phyloP scores from a whole-genome alignment of 768 basidiomycete species.

The Podaxis pistillaris region DNA sequence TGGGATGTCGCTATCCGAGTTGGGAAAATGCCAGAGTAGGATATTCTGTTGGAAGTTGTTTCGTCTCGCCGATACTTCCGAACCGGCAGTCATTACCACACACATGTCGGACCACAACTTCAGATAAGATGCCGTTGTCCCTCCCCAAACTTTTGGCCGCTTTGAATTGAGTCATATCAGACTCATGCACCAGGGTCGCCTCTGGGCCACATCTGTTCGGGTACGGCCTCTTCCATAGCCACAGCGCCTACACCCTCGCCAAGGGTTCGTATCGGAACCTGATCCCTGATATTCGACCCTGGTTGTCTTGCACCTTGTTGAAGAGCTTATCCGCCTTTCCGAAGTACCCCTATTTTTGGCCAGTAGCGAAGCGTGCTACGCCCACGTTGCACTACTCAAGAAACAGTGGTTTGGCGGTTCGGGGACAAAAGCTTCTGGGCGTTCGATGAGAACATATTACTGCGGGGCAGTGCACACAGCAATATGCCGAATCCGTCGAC shows the following conservation, averaged over 20 bases:
- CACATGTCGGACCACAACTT: background rate
- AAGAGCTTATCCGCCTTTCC: background rate
- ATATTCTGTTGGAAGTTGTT: background rate
- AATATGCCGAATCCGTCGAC: background rate
- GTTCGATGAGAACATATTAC: background rate
- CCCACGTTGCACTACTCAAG: background rate
- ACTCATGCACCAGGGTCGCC: constrained; percentile 11
- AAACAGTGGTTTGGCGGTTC: background rate
- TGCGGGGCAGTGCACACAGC: background rate
- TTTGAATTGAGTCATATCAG: background rate
- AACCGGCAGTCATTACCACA: background rate
- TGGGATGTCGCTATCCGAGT: background rate
- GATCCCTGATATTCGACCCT: background rate
- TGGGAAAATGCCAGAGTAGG: constrained; percentile 7
- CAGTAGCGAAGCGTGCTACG: background rate
- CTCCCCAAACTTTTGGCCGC: constrained; percentile 6
- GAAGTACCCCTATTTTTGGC: background rate
- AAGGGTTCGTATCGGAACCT: background rate
- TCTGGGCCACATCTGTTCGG: background rate
- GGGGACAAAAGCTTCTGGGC: background rate
- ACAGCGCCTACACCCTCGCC: background rate
- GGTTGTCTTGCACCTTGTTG: background rate
- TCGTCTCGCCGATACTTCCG: background rate
- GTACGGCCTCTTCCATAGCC: background rate
- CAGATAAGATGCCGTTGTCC: constrained; percentile 10